Base-by-base conservation (phyloP, 352 stramenopile species). In the Globisporangium paroecandrum region DNA sequence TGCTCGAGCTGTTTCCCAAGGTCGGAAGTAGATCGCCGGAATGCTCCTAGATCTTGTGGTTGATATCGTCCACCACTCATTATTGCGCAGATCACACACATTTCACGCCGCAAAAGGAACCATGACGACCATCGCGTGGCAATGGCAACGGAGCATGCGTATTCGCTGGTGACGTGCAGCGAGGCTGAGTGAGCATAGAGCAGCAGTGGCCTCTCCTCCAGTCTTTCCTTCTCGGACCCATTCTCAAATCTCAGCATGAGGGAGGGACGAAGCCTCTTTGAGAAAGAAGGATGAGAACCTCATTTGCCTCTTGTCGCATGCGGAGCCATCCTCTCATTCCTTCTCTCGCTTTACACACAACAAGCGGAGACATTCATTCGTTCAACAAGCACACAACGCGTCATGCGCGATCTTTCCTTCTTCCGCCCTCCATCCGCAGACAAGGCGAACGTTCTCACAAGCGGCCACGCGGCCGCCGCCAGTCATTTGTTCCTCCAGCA, bases 401-500 rank as follows among this genome's bases (percentile, higher is more conserved):
- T 18, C 38, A 46, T 46, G 43, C 59, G 7, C 25, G 25, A 27
- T 20, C 13, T 20, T 56, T 65, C 43, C 18, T 65, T 65, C 59
- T 65, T 65, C 59, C 59, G 43, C 59, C 41, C 59, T 57, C n/a
- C 20, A 13, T 15, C 58, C 36, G 25, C 58, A 63, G 38, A 49
- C 41, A 49, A 49, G 41, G 15, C 41, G 41, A 49, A 20, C 41
- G 41, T 49, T 20, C 41, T 49, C 41, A 46, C 38, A 46, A n/a
- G 13, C n/a, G 41, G 15, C 41, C 58, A 43, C 57, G 20, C 29
- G 20, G 3, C 55, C 10, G 9, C 58, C 34, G 13, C 58, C 58
- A 63, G 34, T 63, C 58, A 15, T 63, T 63, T 22, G 29, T n/a
- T 61, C n/a, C 27, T 15, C 22, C 10, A 5, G 20, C 51, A 27